Conservation (phyloP, 148 eudicot genomes). For the Chenopodium suecicum region DNA sequence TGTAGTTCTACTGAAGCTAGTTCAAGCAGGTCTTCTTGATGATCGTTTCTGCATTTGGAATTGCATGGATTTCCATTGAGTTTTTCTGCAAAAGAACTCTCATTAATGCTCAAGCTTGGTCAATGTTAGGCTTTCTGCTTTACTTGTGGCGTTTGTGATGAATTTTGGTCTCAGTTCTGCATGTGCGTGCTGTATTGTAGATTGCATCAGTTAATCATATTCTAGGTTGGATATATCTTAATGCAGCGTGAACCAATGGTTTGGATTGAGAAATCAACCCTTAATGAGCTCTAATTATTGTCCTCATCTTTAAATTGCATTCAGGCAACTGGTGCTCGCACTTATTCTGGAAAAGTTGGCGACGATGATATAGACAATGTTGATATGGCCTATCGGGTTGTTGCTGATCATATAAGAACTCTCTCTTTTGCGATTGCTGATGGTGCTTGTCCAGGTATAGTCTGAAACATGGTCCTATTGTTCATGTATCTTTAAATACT, state of each 20-base stretch:
- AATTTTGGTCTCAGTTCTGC: neutral
- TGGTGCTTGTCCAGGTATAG: constrained; percentile 91
- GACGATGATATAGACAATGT: constrained; percentile 79
- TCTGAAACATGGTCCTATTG: neutral
- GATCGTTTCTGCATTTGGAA: neutral
- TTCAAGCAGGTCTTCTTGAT: neutral
- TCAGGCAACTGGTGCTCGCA: constrained; percentile 80
- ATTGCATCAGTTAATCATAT: neutral
- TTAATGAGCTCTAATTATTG: constrained; percentile 3
- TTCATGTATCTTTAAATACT: neutral
- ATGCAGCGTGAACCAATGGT: neutral
- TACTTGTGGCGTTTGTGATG: neutral
- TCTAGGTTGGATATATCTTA: neutral
- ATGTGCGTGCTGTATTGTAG: neutral
- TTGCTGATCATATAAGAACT: constrained; percentile 96
- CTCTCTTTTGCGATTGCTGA: constrained; percentile 99
- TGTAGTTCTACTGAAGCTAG: neutral
- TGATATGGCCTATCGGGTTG: constrained; percentile 99
- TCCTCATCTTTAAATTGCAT: neutral
- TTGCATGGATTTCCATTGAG: neutral
- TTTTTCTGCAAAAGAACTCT: neutral
- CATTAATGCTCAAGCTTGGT: neutral
- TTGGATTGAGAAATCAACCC: neutral
- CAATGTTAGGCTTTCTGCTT: neutral
- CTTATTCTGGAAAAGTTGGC: constrained; percentile 88